Evolutionary conservation across 352 stramenopile species (phyloP).

Genomic region (Lagenidium sp.): DNA sequence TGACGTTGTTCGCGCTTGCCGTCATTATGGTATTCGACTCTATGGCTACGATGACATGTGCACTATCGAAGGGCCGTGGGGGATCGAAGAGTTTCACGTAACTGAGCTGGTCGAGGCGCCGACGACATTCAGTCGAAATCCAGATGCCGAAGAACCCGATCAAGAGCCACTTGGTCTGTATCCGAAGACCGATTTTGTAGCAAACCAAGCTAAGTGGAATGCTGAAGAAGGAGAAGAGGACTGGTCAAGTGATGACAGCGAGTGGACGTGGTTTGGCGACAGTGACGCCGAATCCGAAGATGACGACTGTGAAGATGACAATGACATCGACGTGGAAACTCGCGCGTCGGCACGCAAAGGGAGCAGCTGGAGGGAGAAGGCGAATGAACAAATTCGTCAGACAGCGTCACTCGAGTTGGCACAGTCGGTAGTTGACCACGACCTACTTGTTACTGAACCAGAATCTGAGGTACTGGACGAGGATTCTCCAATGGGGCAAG

Average conservation of each 20-base stretch:
- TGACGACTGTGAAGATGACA: constrained; percentile 5
- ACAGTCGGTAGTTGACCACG: constrained; percentile 37
- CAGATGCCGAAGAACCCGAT: constrained; percentile 35
- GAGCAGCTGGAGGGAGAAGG: constrained; percentile 6
- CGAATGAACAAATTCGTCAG: constrained; percentile 25
- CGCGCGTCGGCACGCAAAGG: too few relatives aligned
- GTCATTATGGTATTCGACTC: constrained; percentile 52
- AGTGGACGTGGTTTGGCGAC: constrained; percentile 54
- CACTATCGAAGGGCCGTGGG: constrained; percentile 18
- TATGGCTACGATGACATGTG: constrained; percentile 81
- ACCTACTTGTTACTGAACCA: constrained; percentile 22
- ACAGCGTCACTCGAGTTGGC: constrained; percentile 28
- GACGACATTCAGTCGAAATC: constrained; percentile 13
- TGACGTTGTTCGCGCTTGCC: constrained; percentile 60
- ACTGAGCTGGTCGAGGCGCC: constrained; percentile 61
- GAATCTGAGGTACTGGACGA: constrained; percentile 22
- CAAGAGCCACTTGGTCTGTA: constrained; percentile 35
- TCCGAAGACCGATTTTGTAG: constrained; percentile 53
- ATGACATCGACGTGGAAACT: background rate
- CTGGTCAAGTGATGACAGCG: constrained; percentile 31
- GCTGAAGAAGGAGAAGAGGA: constrained; percentile 28
- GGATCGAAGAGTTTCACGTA: constrained; percentile 36
- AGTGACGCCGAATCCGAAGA: constrained; percentile 27
- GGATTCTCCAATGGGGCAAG: constrained; percentile 43
- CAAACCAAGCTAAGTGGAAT: constrained; percentile 39